Base-by-base conservation (phyloP, 2,329 filamentous ascomycete genomes). In the Westerdykella aurantiaca region DNA sequence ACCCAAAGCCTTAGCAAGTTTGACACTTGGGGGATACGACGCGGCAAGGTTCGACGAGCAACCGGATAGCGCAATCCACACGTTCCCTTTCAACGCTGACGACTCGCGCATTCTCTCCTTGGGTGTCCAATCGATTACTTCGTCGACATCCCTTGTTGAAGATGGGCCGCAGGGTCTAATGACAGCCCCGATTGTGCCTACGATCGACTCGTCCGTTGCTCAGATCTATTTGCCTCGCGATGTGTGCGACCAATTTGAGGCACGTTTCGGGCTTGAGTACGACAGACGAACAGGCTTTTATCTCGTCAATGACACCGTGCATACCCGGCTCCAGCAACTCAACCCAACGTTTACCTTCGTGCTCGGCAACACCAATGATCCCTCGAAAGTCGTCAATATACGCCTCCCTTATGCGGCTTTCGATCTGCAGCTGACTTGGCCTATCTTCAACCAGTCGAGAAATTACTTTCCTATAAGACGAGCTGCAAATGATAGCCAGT, bases 381-480 rank as follows among this genome's bases (percentile, higher is more conserved):
- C 13, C 47, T 52, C 6, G 29, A 47, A 17, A 29, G 34, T 13
- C 55, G 47, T 16, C 53, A 51, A 61, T 11, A 68, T 72, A 16
- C 60, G 53, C 2, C 51, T 72, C 0, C 67, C 69, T 6, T 73
- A 72, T 42, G 57, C 60, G 11, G 66, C 69, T 10, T 73, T 73
- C 46, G 68, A 72, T 43, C 54, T 70, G 3, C 48, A 61, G 23
- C 43, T 62, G 16, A 63, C 66, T 1, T 65, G 78, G 77, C 52
- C 69, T 61, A 77, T 74, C 2, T 61, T 82, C 4, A 70, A 79
- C 44, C 80, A 80, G 53, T 74, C 79, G 31, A 80, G 78, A 1
- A 75, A 33, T 11, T 86, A 85, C 55, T 85, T 86, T 46, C 81
- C 81, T 6, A 68, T 86, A 38, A 74, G 77, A 49, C 75, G 75